Evolutionary conservation across 257 asterid genomes (phyloP).

Genomic region (Asclepias syriaca): DNA sequence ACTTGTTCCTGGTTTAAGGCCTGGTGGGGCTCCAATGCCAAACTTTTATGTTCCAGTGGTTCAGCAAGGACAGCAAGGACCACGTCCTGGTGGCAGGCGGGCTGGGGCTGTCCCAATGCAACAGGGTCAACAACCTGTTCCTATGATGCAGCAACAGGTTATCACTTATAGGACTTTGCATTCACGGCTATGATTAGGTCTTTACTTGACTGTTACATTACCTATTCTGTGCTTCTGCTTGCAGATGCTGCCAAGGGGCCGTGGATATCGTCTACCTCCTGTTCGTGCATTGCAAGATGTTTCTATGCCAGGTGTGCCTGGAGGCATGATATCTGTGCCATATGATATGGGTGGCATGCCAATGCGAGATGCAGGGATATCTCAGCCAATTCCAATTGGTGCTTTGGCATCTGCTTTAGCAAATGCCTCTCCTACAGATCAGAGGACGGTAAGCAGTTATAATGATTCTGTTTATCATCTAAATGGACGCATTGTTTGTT

Average conservation of each 20-base stretch:
- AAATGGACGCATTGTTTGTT: neutral
- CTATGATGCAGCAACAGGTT: slow-evolving; percentile 83
- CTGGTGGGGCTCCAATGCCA: slow-evolving; percentile 80
- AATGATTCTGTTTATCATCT: neutral
- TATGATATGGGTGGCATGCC: slow-evolving; percentile 82
- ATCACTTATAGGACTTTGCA: neutral
- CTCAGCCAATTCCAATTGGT: slow-evolving; percentile 74
- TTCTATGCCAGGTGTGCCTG: slow-evolving; percentile 56
- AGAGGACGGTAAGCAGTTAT: slow-evolving; percentile 64
- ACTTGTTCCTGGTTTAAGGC: slow-evolving; percentile 95
- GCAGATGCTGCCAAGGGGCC: slow-evolving; percentile 89
- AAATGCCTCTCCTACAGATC: slow-evolving; percentile 80
- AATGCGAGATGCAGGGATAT: slow-evolving; percentile 60
- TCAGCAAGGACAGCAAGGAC: slow-evolving; percentile 94
- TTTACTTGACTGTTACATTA: neutral
- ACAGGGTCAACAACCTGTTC: slow-evolving; percentile 78
- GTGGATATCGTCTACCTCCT: slow-evolving; percentile 70
- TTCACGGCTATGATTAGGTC: neutral
- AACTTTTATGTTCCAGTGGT: slow-evolving; percentile 84
- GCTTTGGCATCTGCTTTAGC: slow-evolving; percentile 95
- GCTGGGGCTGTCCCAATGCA: slow-evolving; percentile 54
- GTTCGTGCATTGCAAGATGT: slow-evolving; percentile 74
- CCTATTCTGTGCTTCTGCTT: neutral
- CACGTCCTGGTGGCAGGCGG: slow-evolving; percentile 89
- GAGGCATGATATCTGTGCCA: slow-evolving; percentile 74